A percentile compares a stretch with the other conserved stretches of the same genome.
These are phyloP conservation scores for Albophoma yamanashiensis DNA, from an alignment of 2,329 filamentous ascomycete genomes.

Conservation along the genomic window DNA sequence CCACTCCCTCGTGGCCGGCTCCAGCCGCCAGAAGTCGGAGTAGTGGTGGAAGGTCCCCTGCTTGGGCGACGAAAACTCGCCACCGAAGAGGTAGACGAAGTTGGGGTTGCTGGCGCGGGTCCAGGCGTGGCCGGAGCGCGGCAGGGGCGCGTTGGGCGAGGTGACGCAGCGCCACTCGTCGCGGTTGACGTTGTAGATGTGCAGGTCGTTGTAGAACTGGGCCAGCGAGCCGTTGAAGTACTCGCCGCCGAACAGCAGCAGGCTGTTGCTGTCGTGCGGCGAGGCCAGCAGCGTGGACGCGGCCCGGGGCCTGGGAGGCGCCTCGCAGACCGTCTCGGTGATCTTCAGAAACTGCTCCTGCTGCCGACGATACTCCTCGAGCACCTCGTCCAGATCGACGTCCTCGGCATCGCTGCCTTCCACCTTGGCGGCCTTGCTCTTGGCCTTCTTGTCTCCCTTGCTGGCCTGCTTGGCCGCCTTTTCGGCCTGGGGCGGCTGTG, in stretches of 20 bases:
- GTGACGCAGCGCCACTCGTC: constrained; percentile 89
- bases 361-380: constrained; percentile 85
- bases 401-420: constrained; percentile 87
- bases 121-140: constrained; percentile 90
- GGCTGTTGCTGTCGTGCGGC: constrained; percentile 74
- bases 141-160: constrained; percentile 82
- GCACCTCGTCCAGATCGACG: constrained; percentile 82
- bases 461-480: constrained; percentile 74
- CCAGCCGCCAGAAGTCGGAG: constrained; percentile 94
- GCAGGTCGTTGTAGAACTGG: constrained; percentile 55
- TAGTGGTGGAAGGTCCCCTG: constrained; percentile 99
- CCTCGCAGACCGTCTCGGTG: constrained; percentile 64
- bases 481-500: constrained; percentile 30
- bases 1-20: constrained; percentile 81
- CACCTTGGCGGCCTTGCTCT: constrained; percentile 55
- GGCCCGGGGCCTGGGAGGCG: constrained; percentile 66
- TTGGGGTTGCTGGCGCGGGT: constrained; percentile 77
- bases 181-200: constrained; percentile 65
- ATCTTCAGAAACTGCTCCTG: constrained; percentile 93
- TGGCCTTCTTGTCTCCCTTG: constrained; percentile 80
- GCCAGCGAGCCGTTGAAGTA: constrained; percentile 89
- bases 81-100: constrained; percentile 85
- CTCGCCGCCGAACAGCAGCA: constrained; percentile 90
- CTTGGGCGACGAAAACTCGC: constrained; percentile 92
- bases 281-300: constrained; percentile 77